Conservation (phyloP, 768 basidiomycete genomes). For the Boletellus emodensis region DNA sequence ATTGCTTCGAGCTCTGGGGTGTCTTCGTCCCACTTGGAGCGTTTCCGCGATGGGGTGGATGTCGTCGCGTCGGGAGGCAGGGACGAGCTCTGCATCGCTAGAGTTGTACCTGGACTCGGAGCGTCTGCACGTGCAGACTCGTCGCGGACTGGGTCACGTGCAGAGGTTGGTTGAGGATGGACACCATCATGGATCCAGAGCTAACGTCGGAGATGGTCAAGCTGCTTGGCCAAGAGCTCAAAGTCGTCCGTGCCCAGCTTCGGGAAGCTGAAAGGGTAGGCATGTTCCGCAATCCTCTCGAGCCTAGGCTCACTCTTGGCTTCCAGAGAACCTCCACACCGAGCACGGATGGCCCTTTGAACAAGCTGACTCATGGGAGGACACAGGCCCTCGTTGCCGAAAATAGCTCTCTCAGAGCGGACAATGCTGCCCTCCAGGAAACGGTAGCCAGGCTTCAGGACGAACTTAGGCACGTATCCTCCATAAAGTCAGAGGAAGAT, state of each 20-base stretch:
- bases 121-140: too few relatives aligned
- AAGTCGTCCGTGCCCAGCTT: conserved; percentile 18
- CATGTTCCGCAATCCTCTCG: background rate
- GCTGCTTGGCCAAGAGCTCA: conserved; percentile 25
- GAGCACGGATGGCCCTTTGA: background rate
- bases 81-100: conserved; percentile 4
- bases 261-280: conserved; percentile 21
- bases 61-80: conserved; percentile 27
- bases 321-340: conserved; percentile 10
- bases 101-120: background rate
- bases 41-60: conserved; percentile 61
- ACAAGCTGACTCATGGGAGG: conserved; percentile 2
- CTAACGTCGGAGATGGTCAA: conserved; percentile 23
- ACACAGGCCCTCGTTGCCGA: conserved; percentile 12
- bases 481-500: conserved; percentile 19
- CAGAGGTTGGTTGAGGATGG: conserved; percentile 5
- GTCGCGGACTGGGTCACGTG: conserved; percentile 12
- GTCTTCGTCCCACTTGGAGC: conserved; percentile 69
- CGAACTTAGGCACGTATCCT: background rate
- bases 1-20: conserved; percentile 42
- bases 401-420: conserved; percentile 15
- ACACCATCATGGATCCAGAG: conserved; percentile 25
- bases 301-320: background rate
- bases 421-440: conserved; percentile 17
- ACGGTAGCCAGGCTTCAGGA: conserved; percentile 14